phyloP scores from a whole-genome alignment of 202 grass and related monocot species.

The Eragrostis tef region DNA sequence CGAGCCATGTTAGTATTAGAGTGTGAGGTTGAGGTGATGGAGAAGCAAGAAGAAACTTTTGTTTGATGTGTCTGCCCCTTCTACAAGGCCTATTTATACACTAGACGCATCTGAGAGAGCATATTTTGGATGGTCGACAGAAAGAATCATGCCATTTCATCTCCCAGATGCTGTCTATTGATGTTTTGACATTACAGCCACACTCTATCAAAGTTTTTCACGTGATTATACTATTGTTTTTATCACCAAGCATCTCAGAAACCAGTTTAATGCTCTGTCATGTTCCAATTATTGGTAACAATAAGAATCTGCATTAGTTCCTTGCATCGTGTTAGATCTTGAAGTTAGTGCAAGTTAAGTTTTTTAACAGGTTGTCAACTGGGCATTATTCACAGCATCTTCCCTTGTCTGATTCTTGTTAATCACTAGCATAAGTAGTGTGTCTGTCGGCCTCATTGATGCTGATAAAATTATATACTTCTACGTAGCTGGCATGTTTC shows the following conservation, averaged over 20 bases:
- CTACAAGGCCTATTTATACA: too few species aligned
- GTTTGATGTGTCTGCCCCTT: too few species aligned
- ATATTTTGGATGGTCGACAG: too few species aligned
- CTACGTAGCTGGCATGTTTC: too few species aligned
- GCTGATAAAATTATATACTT: neutral
- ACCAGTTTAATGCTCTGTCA: neutral
- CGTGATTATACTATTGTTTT: neutral
- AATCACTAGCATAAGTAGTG: neutral
- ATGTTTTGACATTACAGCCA: neutral
- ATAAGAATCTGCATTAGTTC: neutral
- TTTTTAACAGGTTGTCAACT: neutral
- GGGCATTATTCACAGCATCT: neutral
- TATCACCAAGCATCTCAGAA: neutral
- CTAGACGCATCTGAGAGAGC: too few species aligned
- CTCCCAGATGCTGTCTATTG: too few species aligned
- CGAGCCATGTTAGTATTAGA: too few species aligned
- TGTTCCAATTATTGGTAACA: conserved; percentile 8
- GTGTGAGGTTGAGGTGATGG: too few species aligned
- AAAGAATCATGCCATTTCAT: too few species aligned
- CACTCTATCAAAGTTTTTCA: neutral
- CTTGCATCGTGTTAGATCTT: neutral
- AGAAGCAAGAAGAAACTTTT: too few species aligned
- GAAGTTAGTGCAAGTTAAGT: neutral
- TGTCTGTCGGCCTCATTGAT: neutral
- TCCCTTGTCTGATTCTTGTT: neutral